Evolutionary conservation across 2,329 filamentous ascomycete species (phyloP), one percentile per base, ranked within the genome.

Genomic region (Xylariaceae sp.): DNA sequence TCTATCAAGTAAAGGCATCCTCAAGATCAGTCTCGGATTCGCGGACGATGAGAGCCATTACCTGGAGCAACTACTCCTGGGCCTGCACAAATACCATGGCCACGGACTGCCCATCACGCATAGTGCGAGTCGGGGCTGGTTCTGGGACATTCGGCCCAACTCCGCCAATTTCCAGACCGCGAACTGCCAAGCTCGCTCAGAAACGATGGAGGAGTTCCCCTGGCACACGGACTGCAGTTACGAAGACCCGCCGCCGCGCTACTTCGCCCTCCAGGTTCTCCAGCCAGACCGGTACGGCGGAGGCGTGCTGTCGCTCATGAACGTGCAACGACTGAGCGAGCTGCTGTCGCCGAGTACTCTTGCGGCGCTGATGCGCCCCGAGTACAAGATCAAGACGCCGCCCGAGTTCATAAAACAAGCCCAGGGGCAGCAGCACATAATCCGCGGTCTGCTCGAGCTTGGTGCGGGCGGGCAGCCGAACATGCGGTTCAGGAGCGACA

Each of bases 171-270:
- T 70, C 52, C 71, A 75, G 49, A 67, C 69, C 44, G 64, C 57
- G 13, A 62, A 66, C 15, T 69, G 73, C 30, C 73, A 72, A 15
- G 76, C 75, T 0, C 68, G 75, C 0, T 76, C 74, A 0, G 76
- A 78, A 60, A 78, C 76, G 0, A 77, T 75, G 74, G 60, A 72
- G 0, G 66, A 74, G 1, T 78, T 78, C 34, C 72, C 76, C 0
- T 78, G 76, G 76, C 76, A 78, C 51, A 78, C 74, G 0, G 76
- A 78, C 52, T 77, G 76, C 64, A 76, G 74, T 62, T 78, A 78
- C 51, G 76, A 78, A 52, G 55, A 69, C 0, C 60, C 63, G 0
- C 68, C 73, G 0, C 75, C 76, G 1, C 57, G 72, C 2, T 77
- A 71, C 51, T 77, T 78, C 51, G 76, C 75, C 0, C 70, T 78